These are phyloP conservation scores for Melastoma malabathricum DNA, from an alignment of 345 rosid species.

Conservation along the genomic window DNA sequence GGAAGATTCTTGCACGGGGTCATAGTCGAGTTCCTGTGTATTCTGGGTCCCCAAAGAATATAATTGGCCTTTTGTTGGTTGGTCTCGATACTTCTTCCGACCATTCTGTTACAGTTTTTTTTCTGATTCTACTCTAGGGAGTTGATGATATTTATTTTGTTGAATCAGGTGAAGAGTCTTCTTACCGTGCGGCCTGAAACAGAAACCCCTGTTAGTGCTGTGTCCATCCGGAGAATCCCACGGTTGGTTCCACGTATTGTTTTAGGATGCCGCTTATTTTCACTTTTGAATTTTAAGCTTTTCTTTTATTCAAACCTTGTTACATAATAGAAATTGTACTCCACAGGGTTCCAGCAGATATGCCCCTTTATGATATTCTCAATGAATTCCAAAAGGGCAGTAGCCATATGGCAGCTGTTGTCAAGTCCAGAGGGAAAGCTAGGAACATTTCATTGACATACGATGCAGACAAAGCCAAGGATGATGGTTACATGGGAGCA, in stretches of 20 bases:
- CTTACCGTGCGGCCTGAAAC: constrained; percentile 43
- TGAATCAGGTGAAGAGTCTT: constrained; percentile 41
- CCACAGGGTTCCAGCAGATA: constrained; percentile 29
- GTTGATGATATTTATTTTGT: background rate
- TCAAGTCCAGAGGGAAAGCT: constrained; percentile 18
- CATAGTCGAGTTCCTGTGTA: constrained; percentile 65
- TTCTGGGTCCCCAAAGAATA: constrained; percentile 35
- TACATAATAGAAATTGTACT: background rate
- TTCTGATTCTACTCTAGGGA: background rate
- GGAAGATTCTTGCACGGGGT: constrained; percentile 13
- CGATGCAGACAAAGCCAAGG: too few relatives aligned
- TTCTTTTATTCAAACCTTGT: too few relatives aligned
- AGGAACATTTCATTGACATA: constrained; percentile 3
- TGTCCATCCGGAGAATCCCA: constrained; percentile 44
- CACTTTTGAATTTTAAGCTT: too few relatives aligned
- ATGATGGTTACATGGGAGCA: too few relatives aligned
- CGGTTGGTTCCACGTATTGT: constrained; percentile 18
- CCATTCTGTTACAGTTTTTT: too few relatives aligned
- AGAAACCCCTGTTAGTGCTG: constrained; percentile 38
- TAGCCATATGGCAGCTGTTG: constrained; percentile 62
- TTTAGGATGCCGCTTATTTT: too few relatives aligned
- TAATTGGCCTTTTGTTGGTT: constrained; percentile 54
- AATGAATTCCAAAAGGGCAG: constrained; percentile 68
- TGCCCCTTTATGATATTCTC: constrained; percentile 53
- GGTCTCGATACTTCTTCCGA: background rate